Evolutionary conservation across 768 basidiomycete genomes (phyloP), one percentile per base, ranked within the genome.

Genomic region (Lactifluus subvellereus): DNA sequence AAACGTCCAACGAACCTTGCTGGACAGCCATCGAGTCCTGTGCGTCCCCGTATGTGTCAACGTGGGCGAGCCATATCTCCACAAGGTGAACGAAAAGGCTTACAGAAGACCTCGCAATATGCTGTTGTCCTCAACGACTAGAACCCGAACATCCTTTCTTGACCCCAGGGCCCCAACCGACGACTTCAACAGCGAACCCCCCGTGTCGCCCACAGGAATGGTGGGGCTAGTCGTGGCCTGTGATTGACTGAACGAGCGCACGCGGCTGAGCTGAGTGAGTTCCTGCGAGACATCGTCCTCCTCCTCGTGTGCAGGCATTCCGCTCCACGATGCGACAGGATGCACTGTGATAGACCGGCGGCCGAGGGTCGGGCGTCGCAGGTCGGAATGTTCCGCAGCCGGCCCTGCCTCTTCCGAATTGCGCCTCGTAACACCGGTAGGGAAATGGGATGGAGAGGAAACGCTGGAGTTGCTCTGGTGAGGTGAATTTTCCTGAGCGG

Each of bases 121-220:
- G 60, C 73, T 81, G 71, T 97, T 97, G 69, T 98, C 95, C 74
- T 97, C 94, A 1, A 96, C 89, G 1, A 96, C 85, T 45, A 97
- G 77, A 6, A 95, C 85, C 57, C 85, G 81, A 65, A 85, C 78
- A 18, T 76, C 74, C 45, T 77, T 77, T n/a, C 73, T 71, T 11
- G 72, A 72, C 20, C 79, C 79, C 16, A 82, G 64, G 7, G 84
- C 75, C 33, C 83, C 80, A 18, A 87, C 72, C 0, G 90, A 87
- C 4, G 86, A 80, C 72, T 82, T 86, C 51, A 94, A 73, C 61
- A 94, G 74, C 4, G 84, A 86, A 0, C 90, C 91, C 1, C 84
- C 82, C 7, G 77, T 71, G n/a, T 64, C 63, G 13, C 84, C 84
- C 56, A 86, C 71, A 22, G 80, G 71, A 40, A 89, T 77, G 6